A percentile compares a stretch with the other conserved stretches of the same genome.
phyloP scores from a whole-genome alignment of 441 rosid genomes.

The Hypseocharis bilobata region DNA sequence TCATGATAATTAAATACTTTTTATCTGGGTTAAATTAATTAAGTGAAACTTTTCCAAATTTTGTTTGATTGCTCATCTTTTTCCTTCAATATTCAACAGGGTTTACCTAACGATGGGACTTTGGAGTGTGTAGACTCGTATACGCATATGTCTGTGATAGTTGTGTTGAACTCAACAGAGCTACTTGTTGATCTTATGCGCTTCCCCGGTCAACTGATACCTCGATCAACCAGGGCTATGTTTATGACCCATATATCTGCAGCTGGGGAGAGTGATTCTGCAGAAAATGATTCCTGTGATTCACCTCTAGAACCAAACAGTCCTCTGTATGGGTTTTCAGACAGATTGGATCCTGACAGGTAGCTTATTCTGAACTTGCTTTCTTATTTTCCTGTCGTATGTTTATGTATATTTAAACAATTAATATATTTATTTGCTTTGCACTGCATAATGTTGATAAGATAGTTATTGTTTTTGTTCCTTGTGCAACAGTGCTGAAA shows the following conservation, averaged over 20 bases:
- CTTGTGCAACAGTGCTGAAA: constrained; percentile 59
- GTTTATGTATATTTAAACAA: background rate
- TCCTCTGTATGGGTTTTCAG: constrained; percentile 81
- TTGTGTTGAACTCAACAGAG: constrained; percentile 79
- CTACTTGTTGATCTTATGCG: constrained; percentile 93
- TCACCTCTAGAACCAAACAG: constrained; percentile 98
- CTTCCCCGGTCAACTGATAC: constrained; percentile 88
- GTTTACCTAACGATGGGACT: constrained; percentile 83
- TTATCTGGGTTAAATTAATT: background rate
- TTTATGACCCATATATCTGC: constrained; percentile 91
- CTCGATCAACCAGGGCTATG: constrained; percentile 73
- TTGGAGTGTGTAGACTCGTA: constrained; percentile 65
- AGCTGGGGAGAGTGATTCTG: constrained; percentile 99
- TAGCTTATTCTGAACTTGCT: constrained; percentile 11
- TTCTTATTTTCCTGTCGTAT: background rate
- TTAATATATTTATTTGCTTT: background rate
- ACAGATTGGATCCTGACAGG: constrained; percentile 82
- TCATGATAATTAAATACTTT: background rate
- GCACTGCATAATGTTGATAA: constrained; percentile 7
- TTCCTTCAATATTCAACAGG: constrained; percentile 36
- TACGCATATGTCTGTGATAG: constrained; percentile 89
- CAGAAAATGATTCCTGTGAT: constrained; percentile 98
- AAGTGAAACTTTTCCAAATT: background rate
- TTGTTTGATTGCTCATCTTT: constrained; percentile 5
- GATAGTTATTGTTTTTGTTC: constrained; percentile 18